Base-by-base conservation (phyloP, 2,329 filamentous ascomycete species). In the Clonostachys chloroleuca region DNA sequence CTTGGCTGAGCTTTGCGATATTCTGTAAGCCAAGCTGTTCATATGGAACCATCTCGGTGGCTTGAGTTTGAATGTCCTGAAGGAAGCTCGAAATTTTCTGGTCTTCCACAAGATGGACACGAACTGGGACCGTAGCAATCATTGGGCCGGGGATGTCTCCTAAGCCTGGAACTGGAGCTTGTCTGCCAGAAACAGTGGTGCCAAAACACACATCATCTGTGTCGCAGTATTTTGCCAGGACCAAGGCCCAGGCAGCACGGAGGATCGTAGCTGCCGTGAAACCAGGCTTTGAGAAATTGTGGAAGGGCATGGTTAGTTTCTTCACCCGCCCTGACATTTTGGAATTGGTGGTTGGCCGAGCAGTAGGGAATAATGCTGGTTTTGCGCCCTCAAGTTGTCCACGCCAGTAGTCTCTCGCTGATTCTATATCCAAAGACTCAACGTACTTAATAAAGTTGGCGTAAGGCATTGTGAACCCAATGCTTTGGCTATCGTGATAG, bases 151-250 rank as follows among this genome's bases (percentile, higher is more conserved):
- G 34, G 13, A 50, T 49, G 18, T 42, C 37, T 13, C 49, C 47
- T n/a, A 56, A 42, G 12, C 51, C 52, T 24, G 39, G n/a, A 17
- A 56, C 44, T 4, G 44, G 43, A 12, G 46, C 45, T n/a, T 43
- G 42, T n/a, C 42, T 18, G 5, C 42, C 42, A 10, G 42, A 43
- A 10, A 43, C 42, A 9, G 42, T 43, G 17, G 42, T 43, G 6
- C 69, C 69, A 45, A 72, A 71, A 12, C 68, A 54, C 20, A 69
- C 60, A 42, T 69, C 65, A 8, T 59, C 48, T 17, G 62, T 58
- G 2, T 59, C 59, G 45, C 66, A 60, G 48, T 70, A 70, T 12
- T 63, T 43, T 6, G 42, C 42, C 3, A 54, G 46, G 9, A 55
- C 39, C 14, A 63, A 14, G 1, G 56, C 61, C 60, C 61, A 64